Conservation (phyloP, 163 green algal genomes). For the Scenedesmus sp. region DNA sequence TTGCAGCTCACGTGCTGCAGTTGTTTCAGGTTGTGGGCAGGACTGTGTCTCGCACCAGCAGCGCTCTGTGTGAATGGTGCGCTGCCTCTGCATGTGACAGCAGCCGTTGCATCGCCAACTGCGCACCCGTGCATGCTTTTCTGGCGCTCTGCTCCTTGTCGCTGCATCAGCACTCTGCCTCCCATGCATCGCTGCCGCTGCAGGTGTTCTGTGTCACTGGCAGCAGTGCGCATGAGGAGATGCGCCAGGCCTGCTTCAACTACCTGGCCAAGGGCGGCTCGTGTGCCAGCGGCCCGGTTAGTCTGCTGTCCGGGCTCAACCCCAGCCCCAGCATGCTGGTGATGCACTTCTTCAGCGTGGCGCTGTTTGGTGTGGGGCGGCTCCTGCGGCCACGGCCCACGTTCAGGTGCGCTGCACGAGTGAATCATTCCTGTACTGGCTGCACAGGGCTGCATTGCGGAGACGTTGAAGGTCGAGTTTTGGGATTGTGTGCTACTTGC, state of each 20-base stretch:
- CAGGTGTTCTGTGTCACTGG: slow-evolving; percentile 87
- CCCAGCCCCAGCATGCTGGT: slow-evolving; percentile 87
- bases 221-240: slow-evolving; percentile 93
- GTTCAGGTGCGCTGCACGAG: slow-evolving; percentile 63
- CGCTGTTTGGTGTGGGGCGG: slow-evolving; percentile 89
- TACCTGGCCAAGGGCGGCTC: slow-evolving; percentile 94
- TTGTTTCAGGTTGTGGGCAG: too few species aligned
- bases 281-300: slow-evolving; percentile 85
- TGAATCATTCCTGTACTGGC: too few species aligned
- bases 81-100: too few species aligned
- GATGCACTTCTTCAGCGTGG: slow-evolving; percentile 97
- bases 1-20: too few species aligned
- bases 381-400: slow-evolving; percentile 89
- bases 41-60: too few species aligned
- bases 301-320: slow-evolving; percentile 87
- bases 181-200: neutral
- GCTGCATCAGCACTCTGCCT: too few species aligned
- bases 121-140: too few species aligned
- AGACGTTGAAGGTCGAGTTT: neutral
- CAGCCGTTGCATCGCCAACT: too few species aligned
- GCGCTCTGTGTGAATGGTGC: too few species aligned
- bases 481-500: too few species aligned
- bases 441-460: too few species aligned
- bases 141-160: too few species aligned
- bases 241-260: slow-evolving; percentile 97